Evolutionary conservation across 176 grass and related monocot species (phyloP).

Genomic region (Aegilops sharonensis): DNA sequence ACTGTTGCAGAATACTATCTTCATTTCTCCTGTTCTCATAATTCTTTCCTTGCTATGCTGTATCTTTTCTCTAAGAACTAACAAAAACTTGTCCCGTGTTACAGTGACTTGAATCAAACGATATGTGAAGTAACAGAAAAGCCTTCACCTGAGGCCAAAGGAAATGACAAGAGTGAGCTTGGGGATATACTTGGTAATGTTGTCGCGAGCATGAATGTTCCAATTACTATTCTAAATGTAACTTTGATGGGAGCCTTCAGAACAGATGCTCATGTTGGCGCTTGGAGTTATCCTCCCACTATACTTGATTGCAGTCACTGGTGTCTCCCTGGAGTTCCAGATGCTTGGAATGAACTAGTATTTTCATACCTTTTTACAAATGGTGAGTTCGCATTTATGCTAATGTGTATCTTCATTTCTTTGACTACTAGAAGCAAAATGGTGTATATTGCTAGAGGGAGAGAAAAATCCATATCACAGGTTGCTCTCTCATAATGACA

Average conservation of each 20-base stretch:
- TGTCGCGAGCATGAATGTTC: slow-evolving; percentile 45
- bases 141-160: slow-evolving; percentile 69
- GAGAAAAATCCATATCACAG: neutral
- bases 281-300: slow-evolving; percentile 83
- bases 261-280: slow-evolving; percentile 91
- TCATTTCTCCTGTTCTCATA: neutral
- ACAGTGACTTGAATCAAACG: slow-evolving; percentile 67
- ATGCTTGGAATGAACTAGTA: slow-evolving; percentile 94
- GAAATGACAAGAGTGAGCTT: slow-evolving; percentile 75
- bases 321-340: slow-evolving; percentile 94
- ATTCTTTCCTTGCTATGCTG: neutral
- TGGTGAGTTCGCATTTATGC: slow-evolving; percentile 49
- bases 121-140: slow-evolving; percentile 78
- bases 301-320: slow-evolving; percentile 97
- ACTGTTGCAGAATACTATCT: neutral
- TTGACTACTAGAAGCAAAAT: neutral
- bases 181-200: slow-evolving; percentile 71
- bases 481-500: neutral
- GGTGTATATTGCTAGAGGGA: neutral
- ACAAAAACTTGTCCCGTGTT: neutral
- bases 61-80: slow-evolving; percentile 36
- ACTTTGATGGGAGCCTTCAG: slow-evolving; percentile 78
- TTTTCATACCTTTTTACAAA: slow-evolving; percentile 76
- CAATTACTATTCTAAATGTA: slow-evolving; percentile 76
- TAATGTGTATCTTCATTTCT: slow-evolving; percentile 10